These are phyloP conservation scores for Hypoxylon subgilvum DNA, from an alignment of 495 filamentous ascomycete genomes.

Conservation along the genomic window DNA sequence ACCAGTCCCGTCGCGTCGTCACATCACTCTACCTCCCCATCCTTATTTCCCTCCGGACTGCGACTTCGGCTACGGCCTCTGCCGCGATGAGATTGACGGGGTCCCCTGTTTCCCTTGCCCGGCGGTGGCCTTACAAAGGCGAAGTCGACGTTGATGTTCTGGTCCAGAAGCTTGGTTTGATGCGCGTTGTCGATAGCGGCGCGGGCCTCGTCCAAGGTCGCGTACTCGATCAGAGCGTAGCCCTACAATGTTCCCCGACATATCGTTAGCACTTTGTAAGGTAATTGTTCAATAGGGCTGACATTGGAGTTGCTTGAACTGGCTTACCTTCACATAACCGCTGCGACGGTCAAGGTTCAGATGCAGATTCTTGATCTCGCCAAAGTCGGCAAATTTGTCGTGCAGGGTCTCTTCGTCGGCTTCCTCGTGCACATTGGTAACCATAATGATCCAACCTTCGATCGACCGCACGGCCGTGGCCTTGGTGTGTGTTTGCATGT, in stretches of 20 bases:
- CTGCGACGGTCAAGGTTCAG: conserved; percentile 93
- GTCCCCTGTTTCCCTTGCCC: conserved; percentile 62
- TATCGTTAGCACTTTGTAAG: not conserved
- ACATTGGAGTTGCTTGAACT: not conserved
- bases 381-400: conserved; percentile 93
- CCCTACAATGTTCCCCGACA: conserved; percentile 62
- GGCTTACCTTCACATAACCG: conserved; percentile 92
- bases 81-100: conserved; percentile 53
- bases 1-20: not conserved
- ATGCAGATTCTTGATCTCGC: conserved; percentile 97
- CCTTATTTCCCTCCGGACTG: conserved; percentile 48
- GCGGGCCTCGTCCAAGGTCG: conserved; percentile 82
- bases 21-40: conserved; percentile 38
- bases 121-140: conserved; percentile 96
- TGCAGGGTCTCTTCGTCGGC: conserved; percentile 94
- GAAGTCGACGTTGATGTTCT: conserved; percentile 91
- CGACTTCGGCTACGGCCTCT: conserved; percentile 55
- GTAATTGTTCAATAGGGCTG: not conserved
- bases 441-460: conserved; percentile 98
- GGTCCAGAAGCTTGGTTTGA: conserved; percentile 83
- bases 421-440: conserved; percentile 97
- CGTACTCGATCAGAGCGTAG: conserved; percentile 92
- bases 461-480: conserved; percentile 95
- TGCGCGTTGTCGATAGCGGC: conserved; percentile 86
- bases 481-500: conserved; percentile 75